Evolutionary conservation across 208 protist species (phyloP), one percentile per base, ranked within the genome.

Genomic region (Herpetomonas tarakana): DNA sequence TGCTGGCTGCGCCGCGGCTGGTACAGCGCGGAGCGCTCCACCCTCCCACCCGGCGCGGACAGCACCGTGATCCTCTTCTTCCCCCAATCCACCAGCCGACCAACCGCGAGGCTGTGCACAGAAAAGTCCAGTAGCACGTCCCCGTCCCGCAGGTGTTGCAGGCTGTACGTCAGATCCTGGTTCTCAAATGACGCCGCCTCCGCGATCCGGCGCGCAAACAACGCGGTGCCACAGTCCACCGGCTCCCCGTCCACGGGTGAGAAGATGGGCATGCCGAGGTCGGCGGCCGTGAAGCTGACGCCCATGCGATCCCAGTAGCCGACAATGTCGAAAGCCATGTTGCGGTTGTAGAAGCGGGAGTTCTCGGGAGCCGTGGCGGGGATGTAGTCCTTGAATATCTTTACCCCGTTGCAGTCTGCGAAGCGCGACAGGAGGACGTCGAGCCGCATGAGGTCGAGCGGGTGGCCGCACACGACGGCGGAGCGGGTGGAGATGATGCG

Each of bases 311-410:
- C 49, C 83, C 86, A 93, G 27, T 78, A 52, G 24, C 57, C 68
- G 31, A 88, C 55, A 27, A 93, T 49, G 14, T 86, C 71, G 52
- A 81, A 76, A n/a, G 68, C 52, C 61, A 85, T 64, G 28, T 49
- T 57, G 27, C 71, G 63, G 58, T 90, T 93, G 52, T 81, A 87
- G 54, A 78, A 90, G 38, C 41, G 25, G 62, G 69, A 85, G 71
- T 90, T 90, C 61, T 91, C 76, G 6, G 86, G 86, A 0, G 64
- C 61, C 1, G 62, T 59, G 14, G 69, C 53, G 24, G 79, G 78
- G 52, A 93, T 64, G 66, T 84, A 89, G 54, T 90, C 80, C 63
- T 76, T 81, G 65, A 86, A 74, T 2, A 93, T 78, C 69, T 81
- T 88, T 30, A 85, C 65, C 1, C 83, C 86, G 26, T 72, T 88